Conservation (phyloP, 169 alveolate species). For the Eimeria necatrix region DNA sequence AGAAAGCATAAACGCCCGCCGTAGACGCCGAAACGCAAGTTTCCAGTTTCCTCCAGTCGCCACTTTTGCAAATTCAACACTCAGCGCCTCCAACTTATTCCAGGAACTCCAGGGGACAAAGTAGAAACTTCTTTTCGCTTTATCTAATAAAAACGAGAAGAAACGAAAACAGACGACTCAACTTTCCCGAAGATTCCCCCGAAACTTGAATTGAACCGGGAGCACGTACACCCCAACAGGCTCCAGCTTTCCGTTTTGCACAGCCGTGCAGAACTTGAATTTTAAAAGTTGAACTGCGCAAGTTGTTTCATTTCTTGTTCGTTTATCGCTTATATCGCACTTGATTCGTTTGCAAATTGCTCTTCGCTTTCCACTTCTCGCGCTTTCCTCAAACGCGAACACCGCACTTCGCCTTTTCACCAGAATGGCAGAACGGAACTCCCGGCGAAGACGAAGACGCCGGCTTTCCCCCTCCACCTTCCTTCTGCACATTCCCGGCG, state of each 20-base stretch:
- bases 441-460: neutral
- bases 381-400: neutral
- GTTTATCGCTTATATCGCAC: neutral
- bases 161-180: neutral
- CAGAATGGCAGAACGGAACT: neutral
- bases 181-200: neutral
- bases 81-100: neutral
- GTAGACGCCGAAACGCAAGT: too few species aligned
- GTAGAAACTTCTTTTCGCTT: neutral
- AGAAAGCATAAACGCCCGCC: too few species aligned
- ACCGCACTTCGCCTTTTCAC: neutral
- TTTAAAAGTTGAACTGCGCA: neutral
- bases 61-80: neutral
- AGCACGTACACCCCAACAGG: neutral
- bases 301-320: neutral
- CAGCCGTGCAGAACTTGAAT: neutral
- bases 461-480: conserved; percentile 17
- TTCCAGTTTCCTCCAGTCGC: neutral
- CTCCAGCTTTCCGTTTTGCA: neutral
- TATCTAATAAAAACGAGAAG: neutral
- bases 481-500: neutral
- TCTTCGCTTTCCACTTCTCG: neutral
- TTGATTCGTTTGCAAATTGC: neutral
- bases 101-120: neutral
- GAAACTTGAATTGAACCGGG: neutral